Evolutionary conservation across 768 basidiomycete genomes (phyloP).

Genomic region (Phanerochaete carnosa): DNA sequence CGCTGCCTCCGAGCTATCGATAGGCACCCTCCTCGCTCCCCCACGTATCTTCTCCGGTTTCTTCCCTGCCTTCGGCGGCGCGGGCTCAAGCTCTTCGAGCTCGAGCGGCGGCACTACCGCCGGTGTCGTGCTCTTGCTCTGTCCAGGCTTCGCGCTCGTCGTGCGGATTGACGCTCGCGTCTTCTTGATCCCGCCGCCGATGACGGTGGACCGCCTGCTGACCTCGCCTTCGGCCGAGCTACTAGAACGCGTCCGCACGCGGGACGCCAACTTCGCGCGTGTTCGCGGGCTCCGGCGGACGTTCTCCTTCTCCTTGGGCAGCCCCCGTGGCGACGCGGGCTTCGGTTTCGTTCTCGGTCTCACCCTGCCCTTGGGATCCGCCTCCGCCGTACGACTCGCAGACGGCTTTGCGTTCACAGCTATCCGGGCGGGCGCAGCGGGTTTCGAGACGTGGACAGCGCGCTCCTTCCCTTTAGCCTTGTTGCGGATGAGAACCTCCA

Average conservation of each 20-base stretch:
- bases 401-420: background rate
- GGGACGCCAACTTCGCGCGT: background rate
- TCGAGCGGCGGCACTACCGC: background rate
- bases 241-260: background rate
- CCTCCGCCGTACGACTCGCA: background rate
- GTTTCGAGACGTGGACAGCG: background rate
- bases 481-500: constrained; percentile 13
- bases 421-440: background rate
- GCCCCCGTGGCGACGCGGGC: background rate
- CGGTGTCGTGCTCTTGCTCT: background rate
- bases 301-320: constrained; percentile 4
- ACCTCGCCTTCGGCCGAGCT: constrained; percentile 11
- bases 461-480: constrained; percentile 4
- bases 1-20: constrained; percentile 66
- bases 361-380: background rate
- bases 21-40: constrained; percentile 62
- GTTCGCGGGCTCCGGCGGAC: background rate
- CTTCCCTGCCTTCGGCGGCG: constrained; percentile 20
- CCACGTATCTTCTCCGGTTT: constrained; percentile 27
- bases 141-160: background rate
- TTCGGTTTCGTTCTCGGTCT: background rate
- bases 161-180: background rate
- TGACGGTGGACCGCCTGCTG: background rate
- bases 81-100: constrained; percentile 7
- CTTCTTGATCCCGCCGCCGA: constrained; percentile 1